Conservation (phyloP, 2,329 filamentous ascomycete genomes). For the Metarhizium humberi region DNA sequence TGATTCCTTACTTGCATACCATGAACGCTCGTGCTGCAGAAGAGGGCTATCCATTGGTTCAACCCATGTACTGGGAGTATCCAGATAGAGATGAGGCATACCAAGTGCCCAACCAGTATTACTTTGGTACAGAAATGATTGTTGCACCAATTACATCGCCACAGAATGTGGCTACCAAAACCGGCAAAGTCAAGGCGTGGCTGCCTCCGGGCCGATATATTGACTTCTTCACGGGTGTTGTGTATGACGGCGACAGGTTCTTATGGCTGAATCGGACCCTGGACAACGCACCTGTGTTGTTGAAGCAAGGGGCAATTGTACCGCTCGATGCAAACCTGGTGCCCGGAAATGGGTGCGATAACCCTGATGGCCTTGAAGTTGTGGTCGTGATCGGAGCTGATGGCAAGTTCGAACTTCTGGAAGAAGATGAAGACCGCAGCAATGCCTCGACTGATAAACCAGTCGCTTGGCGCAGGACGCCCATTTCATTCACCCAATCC, state of each 20-base stretch:
- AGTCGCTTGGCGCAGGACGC: slow-evolving; percentile 6
- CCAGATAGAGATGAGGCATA: slow-evolving; percentile 45
- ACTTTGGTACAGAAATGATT: slow-evolving; percentile 47
- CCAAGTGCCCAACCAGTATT: slow-evolving; percentile 45
- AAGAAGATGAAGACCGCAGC: slow-evolving; percentile 5
- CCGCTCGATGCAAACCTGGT: slow-evolving; percentile 37
- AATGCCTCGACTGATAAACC: neutral
- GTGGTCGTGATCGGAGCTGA: slow-evolving; percentile 37
- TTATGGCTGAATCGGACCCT: slow-evolving; percentile 42
- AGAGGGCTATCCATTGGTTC: slow-evolving; percentile 41
- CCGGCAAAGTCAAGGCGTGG: slow-evolving; percentile 43
- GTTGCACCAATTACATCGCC: slow-evolving; percentile 47
- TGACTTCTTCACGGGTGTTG: slow-evolving; percentile 47
- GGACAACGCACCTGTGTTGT: slow-evolving; percentile 41
- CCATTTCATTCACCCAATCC: slow-evolving; percentile 6
- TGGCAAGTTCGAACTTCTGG: slow-evolving; percentile 26
- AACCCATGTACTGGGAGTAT: slow-evolving; percentile 55
- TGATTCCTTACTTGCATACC: slow-evolving; percentile 52
- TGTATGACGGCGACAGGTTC: slow-evolving; percentile 48
- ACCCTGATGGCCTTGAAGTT: slow-evolving; percentile 38
- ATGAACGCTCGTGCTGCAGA: slow-evolving; percentile 39
- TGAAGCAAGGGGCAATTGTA: slow-evolving; percentile 47
- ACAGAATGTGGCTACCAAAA: slow-evolving; percentile 33
- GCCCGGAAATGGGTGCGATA: slow-evolving; percentile 36
- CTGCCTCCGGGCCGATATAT: slow-evolving; percentile 44